Conservation (phyloP, 306 rosid genomes). For the Glycyrrhiza uralensis region DNA sequence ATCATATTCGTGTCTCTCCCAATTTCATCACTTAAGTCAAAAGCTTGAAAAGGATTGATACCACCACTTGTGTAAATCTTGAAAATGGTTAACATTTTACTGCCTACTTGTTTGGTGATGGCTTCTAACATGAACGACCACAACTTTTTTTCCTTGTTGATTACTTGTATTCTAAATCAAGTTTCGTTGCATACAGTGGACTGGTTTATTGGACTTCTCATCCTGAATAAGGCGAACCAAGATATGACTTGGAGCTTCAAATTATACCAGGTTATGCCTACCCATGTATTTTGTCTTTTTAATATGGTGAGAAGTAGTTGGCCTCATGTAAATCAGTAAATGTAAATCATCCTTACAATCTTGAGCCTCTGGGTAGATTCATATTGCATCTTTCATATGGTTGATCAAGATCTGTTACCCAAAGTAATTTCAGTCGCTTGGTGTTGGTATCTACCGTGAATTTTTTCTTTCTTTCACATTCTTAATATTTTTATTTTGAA, state of each 20-base stretch:
- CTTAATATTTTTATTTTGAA: constrained; percentile 4
- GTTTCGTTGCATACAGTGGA: constrained; percentile 56
- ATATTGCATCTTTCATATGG: constrained; percentile 12
- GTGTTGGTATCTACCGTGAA: not conserved
- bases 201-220: constrained; percentile 93
- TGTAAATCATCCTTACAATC: constrained; percentile 46
- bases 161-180: constrained; percentile 2
- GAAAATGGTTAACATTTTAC: not conserved
- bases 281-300: constrained; percentile 35
- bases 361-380: constrained; percentile 32
- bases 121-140: not conserved
- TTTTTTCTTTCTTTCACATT: not conserved
- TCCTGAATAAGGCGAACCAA: constrained; percentile 58
- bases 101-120: not conserved
- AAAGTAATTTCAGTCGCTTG: constrained; percentile 8
- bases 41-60: not conserved
- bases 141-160: not conserved
- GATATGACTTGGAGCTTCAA: constrained; percentile 28
- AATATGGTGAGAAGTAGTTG: constrained; percentile 26
- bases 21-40: not conserved
- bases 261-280: constrained; percentile 31
- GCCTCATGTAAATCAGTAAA: constrained; percentile 37
- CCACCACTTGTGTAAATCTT: not conserved
- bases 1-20: not conserved
- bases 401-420: constrained; percentile 21